These are phyloP conservation scores for Chamaecrista fasciculata DNA, from an alignment of 306 rosid genomes.

Conservation along the genomic window DNA sequence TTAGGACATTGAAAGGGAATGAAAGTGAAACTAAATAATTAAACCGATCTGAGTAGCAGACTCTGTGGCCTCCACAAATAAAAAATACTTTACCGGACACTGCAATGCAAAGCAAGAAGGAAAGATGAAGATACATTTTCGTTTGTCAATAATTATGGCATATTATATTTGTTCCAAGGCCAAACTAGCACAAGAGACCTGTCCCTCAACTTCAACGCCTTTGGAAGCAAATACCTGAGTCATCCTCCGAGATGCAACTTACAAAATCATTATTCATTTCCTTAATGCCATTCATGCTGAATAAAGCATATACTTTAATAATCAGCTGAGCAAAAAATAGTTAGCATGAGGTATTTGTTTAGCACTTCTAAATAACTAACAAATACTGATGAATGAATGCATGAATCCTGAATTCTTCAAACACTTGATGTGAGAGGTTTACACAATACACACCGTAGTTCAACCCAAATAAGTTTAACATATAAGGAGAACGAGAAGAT, in stretches of 20 bases:
- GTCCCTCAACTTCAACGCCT: conserved; percentile 15
- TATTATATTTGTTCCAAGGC: not conserved
- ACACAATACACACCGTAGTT: no score
- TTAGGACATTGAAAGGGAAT: not conserved
- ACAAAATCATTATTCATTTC: not conserved
- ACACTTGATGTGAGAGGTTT: no score
- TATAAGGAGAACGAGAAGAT: no score
- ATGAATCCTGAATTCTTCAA: no score
- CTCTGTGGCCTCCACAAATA: not conserved
- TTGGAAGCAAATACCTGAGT: conserved; percentile 27
- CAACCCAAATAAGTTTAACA: no score
- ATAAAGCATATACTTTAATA: not conserved
- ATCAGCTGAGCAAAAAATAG: no score
- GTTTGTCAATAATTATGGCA: not conserved
- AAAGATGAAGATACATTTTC: conserved; percentile 11
- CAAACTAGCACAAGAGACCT: not conserved
- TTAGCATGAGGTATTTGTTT: no score
- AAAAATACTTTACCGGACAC: conserved; percentile 3
- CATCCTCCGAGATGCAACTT: conserved; percentile 34
- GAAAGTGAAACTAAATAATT: conserved; percentile 1
- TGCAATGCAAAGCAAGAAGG: conserved; percentile 22
- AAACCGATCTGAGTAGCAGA: conserved; percentile 12
- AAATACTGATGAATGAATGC: no score
- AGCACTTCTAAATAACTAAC: no score
- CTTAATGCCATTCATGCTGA: conserved; percentile 4